A percentile compares a stretch with the other conserved stretches of the same genome.
These are phyloP conservation scores for Neoboletus magnificus DNA, from an alignment of 768 basidiomycete species.

Conservation along the genomic window DNA sequence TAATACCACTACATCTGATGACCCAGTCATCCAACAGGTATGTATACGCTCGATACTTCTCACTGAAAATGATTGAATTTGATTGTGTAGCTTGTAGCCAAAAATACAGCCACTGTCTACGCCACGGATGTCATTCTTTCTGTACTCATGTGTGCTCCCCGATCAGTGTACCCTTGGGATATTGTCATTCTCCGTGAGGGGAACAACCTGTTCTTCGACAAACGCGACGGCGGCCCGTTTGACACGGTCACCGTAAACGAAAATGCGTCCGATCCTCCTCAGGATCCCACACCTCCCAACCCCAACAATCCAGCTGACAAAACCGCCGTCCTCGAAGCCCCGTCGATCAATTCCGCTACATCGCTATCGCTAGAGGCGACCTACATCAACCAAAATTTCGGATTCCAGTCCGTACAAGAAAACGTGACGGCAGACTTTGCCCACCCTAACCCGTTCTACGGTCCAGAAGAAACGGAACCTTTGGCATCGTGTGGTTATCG, in stretches of 20 bases:
- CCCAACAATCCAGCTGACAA: slow-evolving; percentile 76
- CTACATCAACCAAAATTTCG: slow-evolving; percentile 98
- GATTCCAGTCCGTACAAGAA: slow-evolving; percentile 91
- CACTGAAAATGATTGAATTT: slow-evolving; percentile 3
- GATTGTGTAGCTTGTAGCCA: slow-evolving; percentile 64
- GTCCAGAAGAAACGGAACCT: slow-evolving; percentile 90
- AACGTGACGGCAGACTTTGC: slow-evolving; percentile 66
- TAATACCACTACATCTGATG: slow-evolving; percentile 96
- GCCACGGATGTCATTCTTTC: slow-evolving; percentile 94
- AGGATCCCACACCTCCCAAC: slow-evolving; percentile 75
- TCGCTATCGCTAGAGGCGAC: slow-evolving; percentile 96
- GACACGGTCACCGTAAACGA: slow-evolving; percentile 98
- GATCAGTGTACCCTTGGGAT: slow-evolving; percentile 98
- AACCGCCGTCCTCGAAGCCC: slow-evolving; percentile 55
- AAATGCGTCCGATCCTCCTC: slow-evolving; percentile 92
- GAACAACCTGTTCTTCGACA: slow-evolving; percentile 92
- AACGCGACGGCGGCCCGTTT: slow-evolving; percentile 95
- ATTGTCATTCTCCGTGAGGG: slow-evolving; percentile 94
- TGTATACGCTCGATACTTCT: slow-evolving; percentile 6
- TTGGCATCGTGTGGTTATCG: slow-evolving; percentile 95
- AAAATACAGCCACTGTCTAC: slow-evolving; percentile 82
- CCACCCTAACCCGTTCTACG: slow-evolving; percentile 94
- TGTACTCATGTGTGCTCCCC: slow-evolving; percentile 92
- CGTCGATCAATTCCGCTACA: slow-evolving; percentile 89
- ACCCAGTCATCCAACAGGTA: slow-evolving; percentile 93